phyloP scores from a whole-genome alignment of 768 basidiomycete species.

The Trametes punicea region DNA sequence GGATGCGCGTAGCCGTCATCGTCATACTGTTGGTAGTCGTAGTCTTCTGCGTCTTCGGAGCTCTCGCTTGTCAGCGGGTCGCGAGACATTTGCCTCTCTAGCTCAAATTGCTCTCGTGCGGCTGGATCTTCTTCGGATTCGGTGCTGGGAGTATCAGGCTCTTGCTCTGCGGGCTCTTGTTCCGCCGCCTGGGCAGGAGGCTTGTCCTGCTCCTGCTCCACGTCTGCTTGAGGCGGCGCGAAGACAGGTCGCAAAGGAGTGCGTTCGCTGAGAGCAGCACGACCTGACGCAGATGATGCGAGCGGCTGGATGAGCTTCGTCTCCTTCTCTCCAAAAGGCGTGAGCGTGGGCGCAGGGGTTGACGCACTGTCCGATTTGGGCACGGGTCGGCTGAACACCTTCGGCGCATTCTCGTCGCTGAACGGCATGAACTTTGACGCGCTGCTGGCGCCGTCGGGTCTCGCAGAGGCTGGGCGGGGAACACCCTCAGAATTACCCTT shows the following conservation, averaged over 20 bases:
- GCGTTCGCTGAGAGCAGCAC: constrained; percentile 19
- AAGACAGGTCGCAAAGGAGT: constrained; percentile 23
- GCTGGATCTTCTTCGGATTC: constrained; percentile 9
- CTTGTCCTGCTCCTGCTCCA: constrained; percentile 6
- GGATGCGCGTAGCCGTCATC: neutral
- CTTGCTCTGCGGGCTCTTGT: neutral
- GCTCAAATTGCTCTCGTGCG: constrained; percentile 7
- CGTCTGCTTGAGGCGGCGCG: constrained; percentile 17
- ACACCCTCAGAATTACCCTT: constrained; percentile 9
- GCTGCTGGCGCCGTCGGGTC: neutral
- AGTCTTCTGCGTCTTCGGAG: constrained; percentile 25
- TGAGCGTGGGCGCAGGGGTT: constrained; percentile 30
- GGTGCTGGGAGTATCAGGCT: constrained; percentile 11
- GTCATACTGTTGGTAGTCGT: constrained; percentile 6
- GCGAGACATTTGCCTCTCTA: constrained; percentile 4
- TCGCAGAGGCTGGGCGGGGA: constrained; percentile 5
- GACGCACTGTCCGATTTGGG: constrained; percentile 37
- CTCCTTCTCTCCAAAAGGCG: constrained; percentile 35
- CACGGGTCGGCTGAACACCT: constrained; percentile 70
- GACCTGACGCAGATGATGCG: neutral
- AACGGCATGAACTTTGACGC: constrained; percentile 35
- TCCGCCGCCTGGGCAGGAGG: constrained; percentile 15
- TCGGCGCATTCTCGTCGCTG: constrained; percentile 41
- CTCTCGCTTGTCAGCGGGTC: constrained; percentile 17
- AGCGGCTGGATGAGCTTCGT: neutral